phyloP scores from a whole-genome alignment of 495 filamentous ascomycete species.

The Lichina pygmaea region DNA sequence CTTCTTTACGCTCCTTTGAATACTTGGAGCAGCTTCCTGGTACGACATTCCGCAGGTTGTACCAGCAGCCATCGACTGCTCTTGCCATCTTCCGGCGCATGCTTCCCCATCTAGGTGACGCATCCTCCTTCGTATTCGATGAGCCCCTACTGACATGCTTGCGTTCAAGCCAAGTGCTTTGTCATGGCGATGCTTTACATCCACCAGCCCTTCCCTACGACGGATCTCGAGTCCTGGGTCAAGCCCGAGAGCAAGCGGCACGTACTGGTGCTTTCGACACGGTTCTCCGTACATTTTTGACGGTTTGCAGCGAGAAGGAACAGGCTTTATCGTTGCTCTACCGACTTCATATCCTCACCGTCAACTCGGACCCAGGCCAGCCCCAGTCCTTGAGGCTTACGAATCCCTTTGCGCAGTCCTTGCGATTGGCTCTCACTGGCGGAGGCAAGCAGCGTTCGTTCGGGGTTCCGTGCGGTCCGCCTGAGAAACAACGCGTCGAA shows the following conservation, averaged over 20 bases:
- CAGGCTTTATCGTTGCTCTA: conserved; percentile 56
- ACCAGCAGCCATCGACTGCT: conserved; percentile 84
- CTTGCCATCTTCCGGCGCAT: conserved; percentile 93
- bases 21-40: conserved; percentile 77
- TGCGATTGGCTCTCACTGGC: conserved; percentile 66
- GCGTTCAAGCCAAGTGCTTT: conserved; percentile 53
- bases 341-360: conserved; percentile 53
- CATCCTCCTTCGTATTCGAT: background rate
- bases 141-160: too few species aligned
- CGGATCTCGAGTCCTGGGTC: conserved; percentile 67
- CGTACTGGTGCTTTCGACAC: conserved; percentile 3
- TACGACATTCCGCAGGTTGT: conserved; percentile 66
- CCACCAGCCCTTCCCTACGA: conserved; percentile 40
- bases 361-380: conserved; percentile 26
- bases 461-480: conserved; percentile 47
- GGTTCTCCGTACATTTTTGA: background rate
- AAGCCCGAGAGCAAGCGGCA: conserved; percentile 41
- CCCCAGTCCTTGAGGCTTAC: conserved; percentile 42
- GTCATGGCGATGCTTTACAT: conserved; percentile 87
- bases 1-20: conserved; percentile 40
- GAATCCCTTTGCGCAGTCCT: conserved; percentile 43
- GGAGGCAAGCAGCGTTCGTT: conserved; percentile 68
- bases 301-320: conserved; percentile 36
- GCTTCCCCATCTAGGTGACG: conserved; percentile 66
- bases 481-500: conserved; percentile 28